Evolutionary conservation across 495 filamentous ascomycete genomes (phyloP).

Genomic region (Talaromyces proteolyticus): DNA sequence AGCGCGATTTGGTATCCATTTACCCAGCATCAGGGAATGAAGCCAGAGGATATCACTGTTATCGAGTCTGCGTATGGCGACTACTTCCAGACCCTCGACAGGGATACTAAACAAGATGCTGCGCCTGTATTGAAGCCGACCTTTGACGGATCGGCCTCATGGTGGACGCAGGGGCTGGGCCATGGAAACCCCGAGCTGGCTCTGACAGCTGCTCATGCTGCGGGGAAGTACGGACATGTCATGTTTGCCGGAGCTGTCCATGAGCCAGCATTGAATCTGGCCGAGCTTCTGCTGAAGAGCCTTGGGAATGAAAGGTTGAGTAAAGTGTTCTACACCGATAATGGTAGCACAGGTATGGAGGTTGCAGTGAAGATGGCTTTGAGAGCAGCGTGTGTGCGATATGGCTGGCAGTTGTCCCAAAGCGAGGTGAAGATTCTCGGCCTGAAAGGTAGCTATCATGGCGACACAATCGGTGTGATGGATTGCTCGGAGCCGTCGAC

Average conservation of each 20-base stretch:
- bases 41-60: constrained; percentile 50
- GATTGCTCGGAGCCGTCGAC: constrained; percentile 66
- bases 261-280: constrained; percentile 61
- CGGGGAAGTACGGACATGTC: constrained; percentile 78
- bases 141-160: constrained; percentile 75
- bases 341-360: constrained; percentile 74
- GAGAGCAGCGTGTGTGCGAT: constrained; percentile 53
- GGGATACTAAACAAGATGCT: constrained; percentile 7
- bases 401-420: constrained; percentile 52
- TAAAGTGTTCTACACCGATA: constrained; percentile 72
- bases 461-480: constrained; percentile 79
- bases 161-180: constrained; percentile 83
- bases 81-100: constrained; percentile 57
- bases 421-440: constrained; percentile 60
- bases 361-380: constrained; percentile 78
- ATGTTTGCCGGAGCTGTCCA: constrained; percentile 75
- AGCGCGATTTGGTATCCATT: constrained; percentile 75
- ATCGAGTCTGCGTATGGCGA: constrained; percentile 75
- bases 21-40: constrained; percentile 64
- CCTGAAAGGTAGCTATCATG: constrained; percentile 71
- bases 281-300: constrained; percentile 49
- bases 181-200: constrained; percentile 64
- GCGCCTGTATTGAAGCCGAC: constrained; percentile 46
- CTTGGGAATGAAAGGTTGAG: constrained; percentile 53
- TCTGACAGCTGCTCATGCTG: constrained; percentile 68